Evolutionary conservation across 1,284 basidiomycete species (phyloP).

Genomic region (Cutaneotrichosporon cutaneum): DNA sequence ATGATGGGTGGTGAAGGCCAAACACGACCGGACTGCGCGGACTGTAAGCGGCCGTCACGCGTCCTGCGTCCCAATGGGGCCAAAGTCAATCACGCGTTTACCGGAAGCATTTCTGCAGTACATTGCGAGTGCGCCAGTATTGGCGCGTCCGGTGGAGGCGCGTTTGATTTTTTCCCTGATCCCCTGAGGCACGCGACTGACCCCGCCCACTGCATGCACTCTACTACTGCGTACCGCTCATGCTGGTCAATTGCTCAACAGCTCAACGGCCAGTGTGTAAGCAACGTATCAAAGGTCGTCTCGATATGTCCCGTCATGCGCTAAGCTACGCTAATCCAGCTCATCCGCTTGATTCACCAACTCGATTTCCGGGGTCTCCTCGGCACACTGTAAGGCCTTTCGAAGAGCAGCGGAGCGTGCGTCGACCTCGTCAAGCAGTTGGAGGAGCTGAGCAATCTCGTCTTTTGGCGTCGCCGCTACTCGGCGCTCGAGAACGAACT

Average conservation of each 20-base stretch:
- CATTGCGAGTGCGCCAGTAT: too few relatives aligned
- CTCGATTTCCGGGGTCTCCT: background rate
- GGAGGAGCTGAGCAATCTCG: slow-evolving; percentile 35
- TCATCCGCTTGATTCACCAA: slow-evolving; percentile 7
- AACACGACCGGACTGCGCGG: too few relatives aligned
- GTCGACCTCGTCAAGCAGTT: slow-evolving; percentile 40
- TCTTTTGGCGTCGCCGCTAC: slow-evolving; percentile 23
- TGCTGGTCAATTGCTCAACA: too few relatives aligned
- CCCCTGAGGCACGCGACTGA: slow-evolving; percentile 1
- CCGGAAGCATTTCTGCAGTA: background rate
- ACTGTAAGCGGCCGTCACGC: background rate
- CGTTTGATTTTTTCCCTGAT: slow-evolving; percentile 5
- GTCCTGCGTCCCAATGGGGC: too few relatives aligned
- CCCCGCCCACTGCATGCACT: background rate
- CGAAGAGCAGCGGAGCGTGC: slow-evolving; percentile 20
- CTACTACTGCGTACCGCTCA: background rate
- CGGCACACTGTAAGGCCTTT: background rate
- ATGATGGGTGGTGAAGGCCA: background rate
- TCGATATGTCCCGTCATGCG: background rate
- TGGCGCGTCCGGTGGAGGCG: background rate
- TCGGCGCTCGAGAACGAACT: slow-evolving; percentile 28
- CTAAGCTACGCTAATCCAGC: background rate
- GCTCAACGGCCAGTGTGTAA: too few relatives aligned
- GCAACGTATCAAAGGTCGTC: background rate
- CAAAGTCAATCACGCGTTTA: slow-evolving; percentile 2